Conservation (phyloP, 2,329 filamentous ascomycete genomes). For the Pyricularia sp. region DNA sequence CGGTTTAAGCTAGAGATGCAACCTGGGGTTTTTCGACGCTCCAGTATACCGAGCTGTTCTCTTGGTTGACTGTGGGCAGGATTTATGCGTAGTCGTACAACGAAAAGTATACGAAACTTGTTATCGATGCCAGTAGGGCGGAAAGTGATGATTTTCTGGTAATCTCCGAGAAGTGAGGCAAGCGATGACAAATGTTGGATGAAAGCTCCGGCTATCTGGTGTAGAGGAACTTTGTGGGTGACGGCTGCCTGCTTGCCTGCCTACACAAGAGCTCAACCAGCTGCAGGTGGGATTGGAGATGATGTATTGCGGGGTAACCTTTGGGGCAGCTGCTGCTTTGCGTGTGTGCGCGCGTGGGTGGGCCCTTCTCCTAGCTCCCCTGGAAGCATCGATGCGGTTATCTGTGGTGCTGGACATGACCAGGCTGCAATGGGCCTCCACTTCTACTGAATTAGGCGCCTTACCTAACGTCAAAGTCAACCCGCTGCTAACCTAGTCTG, state of each 20-base stretch:
- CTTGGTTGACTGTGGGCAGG: neutral
- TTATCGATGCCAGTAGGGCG: neutral
- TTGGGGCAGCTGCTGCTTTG: neutral
- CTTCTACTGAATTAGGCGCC: neutral
- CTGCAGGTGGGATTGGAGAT: neutral
- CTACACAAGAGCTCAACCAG: neutral
- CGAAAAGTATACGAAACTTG: neutral
- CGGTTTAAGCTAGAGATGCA: too few relatives aligned
- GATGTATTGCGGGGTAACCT: slow-evolving; percentile 2
- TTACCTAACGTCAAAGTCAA: neutral
- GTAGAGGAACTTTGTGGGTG: neutral
- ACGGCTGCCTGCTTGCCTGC: neutral
- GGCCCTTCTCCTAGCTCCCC: neutral
- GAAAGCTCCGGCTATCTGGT: neutral
- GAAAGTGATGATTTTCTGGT: neutral
- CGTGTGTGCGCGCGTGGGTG: neutral
- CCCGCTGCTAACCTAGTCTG: neutral
- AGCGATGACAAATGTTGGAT: neutral
- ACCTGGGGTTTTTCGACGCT: neutral
- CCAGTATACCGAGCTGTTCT: neutral
- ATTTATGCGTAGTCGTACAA: neutral
- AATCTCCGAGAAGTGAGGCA: neutral
- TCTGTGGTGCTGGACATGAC: neutral
- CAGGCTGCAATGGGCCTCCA: neutral
- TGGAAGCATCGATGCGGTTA: neutral